Conservation (phyloP, 108 stramenopile genomes). For the Cyclotella kingstonii region DNA sequence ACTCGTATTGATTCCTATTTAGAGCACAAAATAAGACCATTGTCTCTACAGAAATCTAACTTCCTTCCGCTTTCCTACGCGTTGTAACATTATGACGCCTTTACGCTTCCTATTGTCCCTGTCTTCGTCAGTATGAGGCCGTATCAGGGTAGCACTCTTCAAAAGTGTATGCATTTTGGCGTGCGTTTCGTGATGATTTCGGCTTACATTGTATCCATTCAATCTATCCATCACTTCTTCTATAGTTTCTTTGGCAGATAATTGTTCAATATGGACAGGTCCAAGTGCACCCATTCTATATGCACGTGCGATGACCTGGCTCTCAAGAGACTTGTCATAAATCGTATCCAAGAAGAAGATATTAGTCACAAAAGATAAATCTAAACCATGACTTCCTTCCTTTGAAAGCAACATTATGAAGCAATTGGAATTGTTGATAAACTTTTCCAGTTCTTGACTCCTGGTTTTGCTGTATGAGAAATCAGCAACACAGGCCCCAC, state of each 20-base stretch:
- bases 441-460: slow-evolving; percentile 64
- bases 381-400: slow-evolving; percentile 91
- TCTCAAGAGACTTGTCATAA: slow-evolving; percentile 73
- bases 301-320: slow-evolving; percentile 88
- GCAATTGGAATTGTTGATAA: slow-evolving; percentile 53
- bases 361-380: slow-evolving; percentile 93
- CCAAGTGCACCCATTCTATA: slow-evolving; percentile 92
- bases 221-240: slow-evolving; percentile 77
- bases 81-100: too few species aligned
- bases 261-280: slow-evolving; percentile 81
- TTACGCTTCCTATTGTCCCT: not conserved
- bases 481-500: slow-evolving; percentile 71
- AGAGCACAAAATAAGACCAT: too few species aligned
- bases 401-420: slow-evolving; percentile 85
- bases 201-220: slow-evolving; percentile 11
- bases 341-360: slow-evolving; percentile 82
- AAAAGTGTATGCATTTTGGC: slow-evolving; percentile 33
- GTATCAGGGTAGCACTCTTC: slow-evolving; percentile 22
- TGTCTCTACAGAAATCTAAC: too few species aligned
- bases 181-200: slow-evolving; percentile 7
- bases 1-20: too few species aligned
- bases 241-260: slow-evolving; percentile 78
- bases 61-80: too few species aligned
- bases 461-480: slow-evolving; percentile 61
- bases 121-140: not conserved